Evolutionary conservation across 192 early-diverging fungal species (phyloP).

Genomic region (Coemansia sp.): DNA sequence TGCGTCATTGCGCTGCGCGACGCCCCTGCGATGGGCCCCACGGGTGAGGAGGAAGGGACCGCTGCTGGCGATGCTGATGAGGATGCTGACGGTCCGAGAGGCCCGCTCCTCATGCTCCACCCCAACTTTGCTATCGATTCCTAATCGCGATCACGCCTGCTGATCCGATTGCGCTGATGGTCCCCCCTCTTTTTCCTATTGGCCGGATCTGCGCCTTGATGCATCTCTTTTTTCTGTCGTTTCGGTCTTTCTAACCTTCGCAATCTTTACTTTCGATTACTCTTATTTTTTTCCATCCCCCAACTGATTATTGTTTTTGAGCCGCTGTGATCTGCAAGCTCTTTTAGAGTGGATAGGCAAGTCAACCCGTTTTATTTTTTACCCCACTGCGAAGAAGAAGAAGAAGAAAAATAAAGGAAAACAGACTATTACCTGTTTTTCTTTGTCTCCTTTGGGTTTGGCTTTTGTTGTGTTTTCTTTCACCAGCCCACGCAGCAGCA

Average conservation of each 20-base stretch:
- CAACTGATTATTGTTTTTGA: no score
- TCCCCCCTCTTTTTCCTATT: not conserved
- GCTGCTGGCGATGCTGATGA: not conserved
- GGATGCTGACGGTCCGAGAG: slow-evolving; percentile 12
- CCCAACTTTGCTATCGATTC: slow-evolving; percentile 55
- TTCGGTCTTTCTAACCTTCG: no score
- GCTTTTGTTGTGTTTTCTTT: not conserved
- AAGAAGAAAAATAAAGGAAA: no score
- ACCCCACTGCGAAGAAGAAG: no score
- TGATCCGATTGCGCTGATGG: not conserved
- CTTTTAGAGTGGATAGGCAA: no score
- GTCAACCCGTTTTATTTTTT: no score
- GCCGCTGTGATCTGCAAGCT: no score
- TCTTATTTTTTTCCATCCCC: not conserved
- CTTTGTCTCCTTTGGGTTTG: not conserved
- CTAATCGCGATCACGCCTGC: slow-evolving; percentile 1
- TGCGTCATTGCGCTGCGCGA: slow-evolving; percentile 49
- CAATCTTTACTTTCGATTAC: no score
- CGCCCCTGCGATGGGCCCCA: not conserved
- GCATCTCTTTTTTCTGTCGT: not conserved
- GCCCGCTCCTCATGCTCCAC: slow-evolving; percentile 50
- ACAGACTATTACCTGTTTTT: no score
- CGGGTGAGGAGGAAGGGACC: not conserved
- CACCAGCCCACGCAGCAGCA: no score
- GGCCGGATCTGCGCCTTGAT: no score